phyloP scores from a whole-genome alignment of 306 rosid species.

The Cicer cuneatum region DNA sequence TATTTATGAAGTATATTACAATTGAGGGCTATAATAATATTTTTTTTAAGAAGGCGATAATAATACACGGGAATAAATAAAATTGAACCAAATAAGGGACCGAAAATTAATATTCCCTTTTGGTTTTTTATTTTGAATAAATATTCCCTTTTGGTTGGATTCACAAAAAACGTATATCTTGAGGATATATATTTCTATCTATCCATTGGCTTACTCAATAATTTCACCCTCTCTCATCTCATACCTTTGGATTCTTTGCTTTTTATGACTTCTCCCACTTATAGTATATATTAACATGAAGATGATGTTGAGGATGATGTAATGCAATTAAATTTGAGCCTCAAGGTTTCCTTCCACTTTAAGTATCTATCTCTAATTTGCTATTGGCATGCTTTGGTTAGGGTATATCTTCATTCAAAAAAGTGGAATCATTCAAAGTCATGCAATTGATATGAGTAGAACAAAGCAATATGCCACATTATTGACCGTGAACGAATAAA shows the following conservation, averaged over 20 bases:
- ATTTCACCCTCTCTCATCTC: conserved; percentile 26
- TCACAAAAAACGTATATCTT: conserved; percentile 30
- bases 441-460: not conserved
- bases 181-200: conserved; percentile 38
- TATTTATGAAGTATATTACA: no score
- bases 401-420: not conserved
- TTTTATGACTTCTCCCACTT: conserved; percentile 26
- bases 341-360: conserved; percentile 6
- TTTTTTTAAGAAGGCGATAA: no score
- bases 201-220: conserved; percentile 32
- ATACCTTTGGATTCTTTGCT: conserved; percentile 34
- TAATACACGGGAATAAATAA: conserved; percentile 14
- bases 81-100: conserved; percentile 3
- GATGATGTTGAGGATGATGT: not conserved
- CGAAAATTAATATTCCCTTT: conserved; percentile 24
- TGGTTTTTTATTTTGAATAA: no score
- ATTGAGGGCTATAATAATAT: no score
- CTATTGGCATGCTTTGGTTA: conserved; percentile 16
- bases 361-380: conserved; percentile 2
- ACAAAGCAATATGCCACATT: not conserved
- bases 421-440: conserved; percentile 4
- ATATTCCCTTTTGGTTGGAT: conserved; percentile 32
- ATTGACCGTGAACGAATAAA: conserved; percentile 8
- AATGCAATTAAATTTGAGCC: not conserved
- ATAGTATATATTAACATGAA: not conserved